Base-by-base conservation (phyloP, 805 yeast genomes). In the Debaryomyces castellii region DNA sequence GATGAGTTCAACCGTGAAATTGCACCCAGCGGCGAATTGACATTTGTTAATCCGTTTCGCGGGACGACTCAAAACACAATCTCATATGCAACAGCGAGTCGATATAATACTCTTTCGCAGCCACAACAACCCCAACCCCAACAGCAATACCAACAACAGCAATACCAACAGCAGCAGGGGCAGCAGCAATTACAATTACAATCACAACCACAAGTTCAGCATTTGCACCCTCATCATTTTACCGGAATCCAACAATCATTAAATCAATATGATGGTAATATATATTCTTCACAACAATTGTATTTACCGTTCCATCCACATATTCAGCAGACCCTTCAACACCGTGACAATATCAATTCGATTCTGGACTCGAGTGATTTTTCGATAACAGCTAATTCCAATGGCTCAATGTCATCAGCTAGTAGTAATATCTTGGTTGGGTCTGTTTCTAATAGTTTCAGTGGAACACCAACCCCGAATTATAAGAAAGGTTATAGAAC, bases 21-120 rank as follows among this genome's bases (percentile, higher is more conserved):
- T 14, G 18, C 34, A 7, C 34, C 18, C 3, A 33, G 18, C 11
- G 22, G 24, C 9, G 62, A 58, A 27, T 41, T 57, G 22, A 50
- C 59, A 3, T 59, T 59, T 30, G 53, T 48, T 27, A 59, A 59
- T 39, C 61, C 62, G 2, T 58, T 58, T 39, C 48, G 54, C 9
- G 42, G 47, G 1, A 36, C 51, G 9, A 50, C 47, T 24, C 49
- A 46, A 24, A 27, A 23, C 11, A n/a, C 28, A 10, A 23, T 16
- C 20, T 8, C 18, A n/a, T 16, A 35, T 35, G 41, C 33, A 5
- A 11, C 45, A 30, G 9, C 21, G 7, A 24, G 21, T 24, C 17
- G 16, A 17, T 12, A 21, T 23, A 30, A 44, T 25, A 32, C n/a
- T 23, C 27, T 35, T 33, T 17, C 28, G 27, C 50, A 38, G n/a